Evolutionary conservation across 1,139 yeast species (phyloP), one percentile per base, ranked within the genome.

Genomic region (Taphrina wiesneri): DNA sequence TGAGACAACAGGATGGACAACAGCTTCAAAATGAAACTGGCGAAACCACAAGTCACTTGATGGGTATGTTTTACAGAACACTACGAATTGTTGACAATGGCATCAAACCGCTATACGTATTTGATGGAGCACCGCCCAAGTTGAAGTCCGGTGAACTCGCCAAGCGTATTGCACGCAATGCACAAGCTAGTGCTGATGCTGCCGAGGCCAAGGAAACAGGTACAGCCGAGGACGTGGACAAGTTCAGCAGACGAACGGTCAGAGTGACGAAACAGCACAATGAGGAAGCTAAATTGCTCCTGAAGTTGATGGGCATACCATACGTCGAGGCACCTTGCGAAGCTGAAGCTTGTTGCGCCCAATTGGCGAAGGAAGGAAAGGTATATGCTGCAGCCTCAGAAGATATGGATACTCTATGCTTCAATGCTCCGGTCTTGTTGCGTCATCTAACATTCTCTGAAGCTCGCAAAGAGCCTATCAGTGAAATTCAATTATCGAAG

Each of bases 271-370:
- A 84, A 68, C 93, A 90, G 71, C 99, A 95, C 72, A 93, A 92
- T 73, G 97, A 90, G 41, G 99, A 95, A 73, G 98, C 97, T 21
- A 90, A 90, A 75, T 81, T 83, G 70, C 78, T 93, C 68, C 79
- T 93, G 67, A 83, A 80, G 66, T 79, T 92, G 52, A 93, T 93
- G 99, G 99, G 99, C 1, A 88, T 93, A 52, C 99, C 99, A 0
- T 90, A 80, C 72, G 88, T 93, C 6, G 85, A 86, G 67, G 98
- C 99, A 0, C 99, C 99, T 0, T 88, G 97, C 75, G 99, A 93
- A 77, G 99, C 99, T 0, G 99, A 93, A 75, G 97, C 99, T 0
- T 98, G 93, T 74, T 93, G 99, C 79, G 99, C 99, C 0, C 96
- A 86, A 70, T 78, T 93, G 67, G 97, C 98, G 1, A 84, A 85